Percentiles rank a stretch among this genome's conserved stretches.
phyloP scores from a whole-genome alignment of 306 rosid genomes.

The Begonia fuchsioides region DNA sequence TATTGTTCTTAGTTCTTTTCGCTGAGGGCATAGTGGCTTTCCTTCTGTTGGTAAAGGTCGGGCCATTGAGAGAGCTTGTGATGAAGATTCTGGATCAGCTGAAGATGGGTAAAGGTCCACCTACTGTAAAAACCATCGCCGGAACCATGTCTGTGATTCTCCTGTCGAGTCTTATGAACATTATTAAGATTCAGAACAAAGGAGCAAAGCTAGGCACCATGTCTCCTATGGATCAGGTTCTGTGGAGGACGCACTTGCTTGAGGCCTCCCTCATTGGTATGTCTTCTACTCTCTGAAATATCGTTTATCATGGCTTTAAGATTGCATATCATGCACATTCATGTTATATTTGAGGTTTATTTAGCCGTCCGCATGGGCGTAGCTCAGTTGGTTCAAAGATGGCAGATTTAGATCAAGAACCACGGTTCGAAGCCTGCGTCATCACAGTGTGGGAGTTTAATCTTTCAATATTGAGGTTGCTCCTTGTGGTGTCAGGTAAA shows the following conservation, averaged over 20 bases:
- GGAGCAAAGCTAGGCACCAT: constrained; percentile 91
- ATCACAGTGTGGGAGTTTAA: no score
- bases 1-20: constrained; percentile 69
- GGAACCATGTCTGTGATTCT: constrained; percentile 89
- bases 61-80: constrained; percentile 84
- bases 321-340: no score
- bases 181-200: constrained; percentile 91
- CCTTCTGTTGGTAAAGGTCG: constrained; percentile 66
- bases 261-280: constrained; percentile 86
- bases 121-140: constrained; percentile 70
- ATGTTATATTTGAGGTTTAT: no score
- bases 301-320: no score
- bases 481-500: no score
- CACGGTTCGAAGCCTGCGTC: no score
- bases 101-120: constrained; percentile 80
- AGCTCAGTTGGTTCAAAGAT: no score
- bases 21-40: constrained; percentile 56
- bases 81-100: constrained; percentile 75
- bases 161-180: constrained; percentile 64
- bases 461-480: no score
- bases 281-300: constrained; percentile 1
- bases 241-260: constrained; percentile 93
- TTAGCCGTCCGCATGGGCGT: no score
- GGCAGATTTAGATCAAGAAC: no score
- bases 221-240: constrained; percentile 99